Percentiles rank a stretch among this genome's conserved stretches.
Conservation (phyloP, 2,329 filamentous ascomycete species). For the Ascochyta pisi region DNA sequence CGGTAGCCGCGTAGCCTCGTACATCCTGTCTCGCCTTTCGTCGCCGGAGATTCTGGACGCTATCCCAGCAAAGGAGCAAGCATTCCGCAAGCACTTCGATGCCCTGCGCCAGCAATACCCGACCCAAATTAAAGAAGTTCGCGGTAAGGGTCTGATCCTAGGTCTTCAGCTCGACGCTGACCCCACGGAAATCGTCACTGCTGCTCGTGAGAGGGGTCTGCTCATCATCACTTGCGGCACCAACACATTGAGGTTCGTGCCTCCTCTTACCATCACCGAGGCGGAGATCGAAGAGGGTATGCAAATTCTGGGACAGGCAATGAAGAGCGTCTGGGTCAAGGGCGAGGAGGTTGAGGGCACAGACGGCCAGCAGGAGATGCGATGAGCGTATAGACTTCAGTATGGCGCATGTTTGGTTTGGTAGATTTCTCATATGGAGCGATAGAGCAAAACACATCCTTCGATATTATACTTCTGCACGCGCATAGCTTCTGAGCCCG, state of each 20-base stretch:
- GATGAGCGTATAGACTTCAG: conserved; percentile 18
- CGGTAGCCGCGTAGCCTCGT: conserved; percentile 81
- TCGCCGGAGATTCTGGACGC: conserved; percentile 72
- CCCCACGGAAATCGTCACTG: conserved; percentile 76
- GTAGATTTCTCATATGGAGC: background rate
- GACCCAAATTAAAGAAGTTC: conserved; percentile 75
- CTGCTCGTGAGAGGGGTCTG: conserved; percentile 84
- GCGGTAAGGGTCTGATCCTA: conserved; percentile 84
- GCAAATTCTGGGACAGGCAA: conserved; percentile 73
- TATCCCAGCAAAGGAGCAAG: conserved; percentile 71
- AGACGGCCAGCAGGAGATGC: conserved; percentile 45
- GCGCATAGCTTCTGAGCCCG: too few relatives aligned
- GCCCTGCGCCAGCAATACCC: conserved; percentile 68
- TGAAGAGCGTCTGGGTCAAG: conserved; percentile 61
- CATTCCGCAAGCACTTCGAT: conserved; percentile 66
- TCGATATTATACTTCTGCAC: background rate
- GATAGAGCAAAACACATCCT: conserved; percentile 3
- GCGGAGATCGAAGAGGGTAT: conserved; percentile 81
- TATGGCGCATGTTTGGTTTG: background rate
- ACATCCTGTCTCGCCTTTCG: conserved; percentile 80
- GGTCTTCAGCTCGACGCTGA: conserved; percentile 83
- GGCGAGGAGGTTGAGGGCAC: conserved; percentile 40
- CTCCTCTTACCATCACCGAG: conserved; percentile 80
- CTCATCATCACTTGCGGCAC: conserved; percentile 91
- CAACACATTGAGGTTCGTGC: conserved; percentile 92